phyloP scores from a whole-genome alignment of 352 stramenopile species.

The Globisporangium recalcitrans region DNA sequence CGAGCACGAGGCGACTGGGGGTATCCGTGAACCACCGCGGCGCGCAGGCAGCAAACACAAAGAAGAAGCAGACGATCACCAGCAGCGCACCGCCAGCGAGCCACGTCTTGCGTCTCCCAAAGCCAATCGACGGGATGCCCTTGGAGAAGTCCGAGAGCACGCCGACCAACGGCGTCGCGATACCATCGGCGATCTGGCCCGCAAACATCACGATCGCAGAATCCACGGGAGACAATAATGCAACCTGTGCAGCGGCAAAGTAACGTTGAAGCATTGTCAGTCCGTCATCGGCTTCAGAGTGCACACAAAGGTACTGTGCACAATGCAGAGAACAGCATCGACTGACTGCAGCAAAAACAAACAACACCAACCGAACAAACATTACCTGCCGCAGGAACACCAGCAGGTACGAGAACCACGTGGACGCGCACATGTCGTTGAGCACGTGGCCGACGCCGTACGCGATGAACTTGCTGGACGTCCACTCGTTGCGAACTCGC shows the following conservation, averaged over 20 bases:
- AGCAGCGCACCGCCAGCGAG: constrained; percentile 59
- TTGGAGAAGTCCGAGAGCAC: constrained; percentile 67
- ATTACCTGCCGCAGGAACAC: constrained; percentile 64
- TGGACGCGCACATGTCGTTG: constrained; percentile 87
- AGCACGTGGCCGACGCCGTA: constrained; percentile 84
- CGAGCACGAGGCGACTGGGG: constrained; percentile 51
- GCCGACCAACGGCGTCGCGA: constrained; percentile 75
- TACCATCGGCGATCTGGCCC: constrained; percentile 75
- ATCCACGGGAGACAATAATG: constrained; percentile 61
- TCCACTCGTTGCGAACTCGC: constrained; percentile 35
- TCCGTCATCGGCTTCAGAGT: not conserved
- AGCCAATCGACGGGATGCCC: constrained; percentile 53
- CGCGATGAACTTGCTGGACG: constrained; percentile 45
- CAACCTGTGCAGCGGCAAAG: constrained; percentile 20
- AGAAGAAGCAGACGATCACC: constrained; percentile 82
- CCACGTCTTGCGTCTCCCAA: constrained; percentile 77
- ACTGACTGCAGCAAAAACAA: not conserved
- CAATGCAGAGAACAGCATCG: not conserved
- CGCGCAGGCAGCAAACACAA: constrained; percentile 68
- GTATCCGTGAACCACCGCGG: constrained; percentile 49
- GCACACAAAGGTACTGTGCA: not conserved
- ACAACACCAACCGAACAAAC: not conserved
- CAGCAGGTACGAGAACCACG: constrained; percentile 86
- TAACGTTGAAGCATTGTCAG: not conserved
- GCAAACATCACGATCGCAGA: constrained; percentile 85